A percentile compares a stretch with the other conserved stretches of the same genome.
phyloP scores from a whole-genome alignment of 371 early-diverging fungal species.

The Mycotypha africana region DNA sequence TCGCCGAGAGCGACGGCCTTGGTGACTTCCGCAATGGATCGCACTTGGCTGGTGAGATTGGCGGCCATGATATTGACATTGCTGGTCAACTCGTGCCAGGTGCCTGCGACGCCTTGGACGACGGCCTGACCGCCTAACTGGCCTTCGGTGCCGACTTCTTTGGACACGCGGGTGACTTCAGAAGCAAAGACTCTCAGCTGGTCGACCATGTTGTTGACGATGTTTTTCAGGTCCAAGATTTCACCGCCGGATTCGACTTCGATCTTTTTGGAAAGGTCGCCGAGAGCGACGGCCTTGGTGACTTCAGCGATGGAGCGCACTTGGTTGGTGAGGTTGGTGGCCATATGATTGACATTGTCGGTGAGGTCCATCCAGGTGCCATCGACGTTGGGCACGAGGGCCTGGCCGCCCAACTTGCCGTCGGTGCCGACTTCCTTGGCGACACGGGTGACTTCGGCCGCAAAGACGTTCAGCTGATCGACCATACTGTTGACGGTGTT shows the following conservation, averaged over 20 bases:
- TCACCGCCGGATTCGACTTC: slow-evolving; percentile 63
- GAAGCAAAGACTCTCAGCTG: slow-evolving; percentile 52
- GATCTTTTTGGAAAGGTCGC: slow-evolving; percentile 58
- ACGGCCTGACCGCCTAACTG: slow-evolving; percentile 41
- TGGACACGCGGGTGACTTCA: slow-evolving; percentile 45
- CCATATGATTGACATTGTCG: slow-evolving; percentile 45
- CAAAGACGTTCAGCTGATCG: slow-evolving; percentile 36
- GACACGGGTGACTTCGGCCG: slow-evolving; percentile 38
- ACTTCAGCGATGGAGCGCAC: slow-evolving; percentile 52
- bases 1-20: slow-evolving; percentile 53
- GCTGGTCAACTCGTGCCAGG: slow-evolving; percentile 45
- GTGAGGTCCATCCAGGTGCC: slow-evolving; percentile 50
- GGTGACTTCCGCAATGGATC: slow-evolving; percentile 54
- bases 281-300: slow-evolving; percentile 48
- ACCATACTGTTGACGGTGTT: slow-evolving; percentile 43
- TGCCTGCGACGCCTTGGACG: slow-evolving; percentile 42
- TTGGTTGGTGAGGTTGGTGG: slow-evolving; percentile 39
- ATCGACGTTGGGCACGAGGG: slow-evolving; percentile 30
- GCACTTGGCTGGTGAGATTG: slow-evolving; percentile 44
- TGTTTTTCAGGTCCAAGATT: slow-evolving; percentile 60
- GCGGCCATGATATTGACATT: slow-evolving; percentile 48
- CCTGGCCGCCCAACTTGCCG: slow-evolving; percentile 39
- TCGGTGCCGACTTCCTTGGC: slow-evolving; percentile 47
- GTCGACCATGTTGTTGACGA: slow-evolving; percentile 63
- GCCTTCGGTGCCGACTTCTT: slow-evolving; percentile 53